Evolutionary conservation across 768 basidiomycete species (phyloP).

Genomic region (Tulasnella sp.): DNA sequence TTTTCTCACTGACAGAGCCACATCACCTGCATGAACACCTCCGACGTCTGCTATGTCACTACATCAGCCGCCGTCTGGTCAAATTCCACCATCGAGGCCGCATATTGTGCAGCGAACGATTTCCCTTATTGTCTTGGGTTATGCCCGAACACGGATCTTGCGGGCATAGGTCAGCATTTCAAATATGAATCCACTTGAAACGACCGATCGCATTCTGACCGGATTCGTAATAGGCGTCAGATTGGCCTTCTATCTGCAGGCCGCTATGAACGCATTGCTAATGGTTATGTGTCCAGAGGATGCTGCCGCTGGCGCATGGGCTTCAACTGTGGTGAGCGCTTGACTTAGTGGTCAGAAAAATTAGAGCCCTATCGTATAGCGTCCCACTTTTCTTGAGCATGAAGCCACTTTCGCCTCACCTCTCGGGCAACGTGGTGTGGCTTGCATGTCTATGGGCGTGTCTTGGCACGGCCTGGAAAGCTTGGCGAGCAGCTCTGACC

Average conservation of each 20-base stretch:
- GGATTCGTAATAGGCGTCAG: conserved; percentile 9
- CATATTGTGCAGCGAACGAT: conserved; percentile 7
- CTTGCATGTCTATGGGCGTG: too few species aligned
- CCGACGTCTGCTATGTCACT: too few species aligned
- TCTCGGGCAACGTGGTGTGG: too few species aligned
- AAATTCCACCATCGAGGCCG: background rate
- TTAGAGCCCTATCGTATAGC: too few species aligned
- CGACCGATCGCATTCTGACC: background rate
- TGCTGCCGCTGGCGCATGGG: conserved; percentile 14
- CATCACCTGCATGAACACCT: too few species aligned
- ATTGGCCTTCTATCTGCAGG: conserved; percentile 15
- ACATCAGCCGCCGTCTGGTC: background rate
- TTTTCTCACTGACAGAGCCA: too few species aligned
- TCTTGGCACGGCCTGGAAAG: too few species aligned
- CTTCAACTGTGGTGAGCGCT: conserved; percentile 6
- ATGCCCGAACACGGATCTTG: conserved; percentile 13
- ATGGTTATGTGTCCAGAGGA: conserved; percentile 15
- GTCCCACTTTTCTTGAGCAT: too few species aligned
- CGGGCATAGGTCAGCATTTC: conserved; percentile 12
- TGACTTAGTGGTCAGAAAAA: too few species aligned
- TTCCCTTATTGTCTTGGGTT: background rate
- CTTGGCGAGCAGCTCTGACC: too few species aligned
- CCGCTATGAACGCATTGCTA: conserved; percentile 10
- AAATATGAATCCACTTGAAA: background rate
- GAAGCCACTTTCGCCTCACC: too few species aligned